phyloP scores from a whole-genome alignment of 805 yeast species.

The Lipomyces yamanashiensis region DNA sequence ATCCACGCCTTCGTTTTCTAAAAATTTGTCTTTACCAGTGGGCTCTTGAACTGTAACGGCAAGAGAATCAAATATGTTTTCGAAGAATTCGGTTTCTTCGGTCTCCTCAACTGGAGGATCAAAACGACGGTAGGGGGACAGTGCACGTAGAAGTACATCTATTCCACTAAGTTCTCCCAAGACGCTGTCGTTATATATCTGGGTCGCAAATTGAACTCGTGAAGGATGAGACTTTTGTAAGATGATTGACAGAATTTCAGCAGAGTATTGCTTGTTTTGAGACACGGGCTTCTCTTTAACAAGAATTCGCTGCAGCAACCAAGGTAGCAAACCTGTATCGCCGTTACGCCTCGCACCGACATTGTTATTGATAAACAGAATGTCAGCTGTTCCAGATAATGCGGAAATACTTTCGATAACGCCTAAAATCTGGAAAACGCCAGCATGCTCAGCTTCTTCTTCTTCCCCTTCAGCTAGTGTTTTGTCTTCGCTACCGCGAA shows the following conservation, averaged over 20 bases:
- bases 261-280: slow-evolving; percentile 38
- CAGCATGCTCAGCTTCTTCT: slow-evolving; percentile 31
- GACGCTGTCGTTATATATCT: slow-evolving; percentile 3
- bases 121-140: slow-evolving; percentile 29
- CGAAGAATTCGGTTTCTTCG: slow-evolving; percentile 35
- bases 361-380: slow-evolving; percentile 12
- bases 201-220: slow-evolving; percentile 11
- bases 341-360: background rate
- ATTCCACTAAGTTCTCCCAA: slow-evolving; percentile 29
- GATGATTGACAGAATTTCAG: slow-evolving; percentile 38
- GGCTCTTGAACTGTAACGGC: slow-evolving; percentile 30
- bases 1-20: slow-evolving; percentile 38
- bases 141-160: slow-evolving; percentile 31
- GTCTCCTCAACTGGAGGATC: slow-evolving; percentile 33
- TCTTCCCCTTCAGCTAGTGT: slow-evolving; percentile 11
- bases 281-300: slow-evolving; percentile 32
- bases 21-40: slow-evolving; percentile 29
- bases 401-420: slow-evolving; percentile 35
- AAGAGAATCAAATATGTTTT: slow-evolving; percentile 36
- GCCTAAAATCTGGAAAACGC: slow-evolving; percentile 32
- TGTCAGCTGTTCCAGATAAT: slow-evolving; percentile 18
- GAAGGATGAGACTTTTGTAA: slow-evolving; percentile 25
- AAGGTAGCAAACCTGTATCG: slow-evolving; percentile 33
- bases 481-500: slow-evolving; percentile 13
- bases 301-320: slow-evolving; percentile 32